Evolutionary conservation across 495 filamentous ascomycete species (phyloP), one percentile per base, ranked within the genome.

Genomic region (Diplogelasinospora grovesii): DNA sequence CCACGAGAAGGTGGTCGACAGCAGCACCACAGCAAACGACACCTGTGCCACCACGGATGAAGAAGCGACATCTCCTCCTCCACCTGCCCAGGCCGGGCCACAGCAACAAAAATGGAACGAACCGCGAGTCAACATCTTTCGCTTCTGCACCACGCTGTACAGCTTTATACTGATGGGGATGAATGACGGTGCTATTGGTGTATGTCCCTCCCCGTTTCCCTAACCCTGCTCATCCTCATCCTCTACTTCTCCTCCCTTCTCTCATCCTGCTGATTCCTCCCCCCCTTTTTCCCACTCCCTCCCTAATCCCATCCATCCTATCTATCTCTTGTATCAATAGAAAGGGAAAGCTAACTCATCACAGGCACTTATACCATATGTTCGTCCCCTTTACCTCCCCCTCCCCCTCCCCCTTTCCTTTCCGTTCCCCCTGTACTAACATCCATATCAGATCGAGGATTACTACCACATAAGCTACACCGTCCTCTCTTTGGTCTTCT

Each of bases 121-220:
- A 20, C 74, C 84, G 2, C 60, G 67, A 8, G 66, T 68, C 14
- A 92, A 89, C 61, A 66, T 80, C 9, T 78, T 65, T 47, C 75
- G 86, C 13, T 70, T 78, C 6, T 57, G 79, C 20, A 61, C 81
- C 3, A 79, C 81, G n/a, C 79, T 85, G 48, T 85, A 76, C 69
- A 68, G 64, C 32, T 92, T 95, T 51, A 64, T 86, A 10, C 74
- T 86, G 4, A 81, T 92, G 77, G 88, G 88, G 5, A 71, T 77
- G 52, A 92, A 86, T 57, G 88, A 95, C 66, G 83, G 81, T 14
- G 82, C 83, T 1, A 83, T 82, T 49, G 86, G 86, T 29, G 84
- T 86, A 64, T 69, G 78, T 60, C 19, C 9, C n/a, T 18, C 34
- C 29, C 38, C 30, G 6, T 2, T 30, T 20, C 9, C 21, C 9